Evolutionary conservation across 1,284 basidiomycete genomes (phyloP), one percentile per base, ranked within the genome.

Genomic region (Leccinum solheimii): DNA sequence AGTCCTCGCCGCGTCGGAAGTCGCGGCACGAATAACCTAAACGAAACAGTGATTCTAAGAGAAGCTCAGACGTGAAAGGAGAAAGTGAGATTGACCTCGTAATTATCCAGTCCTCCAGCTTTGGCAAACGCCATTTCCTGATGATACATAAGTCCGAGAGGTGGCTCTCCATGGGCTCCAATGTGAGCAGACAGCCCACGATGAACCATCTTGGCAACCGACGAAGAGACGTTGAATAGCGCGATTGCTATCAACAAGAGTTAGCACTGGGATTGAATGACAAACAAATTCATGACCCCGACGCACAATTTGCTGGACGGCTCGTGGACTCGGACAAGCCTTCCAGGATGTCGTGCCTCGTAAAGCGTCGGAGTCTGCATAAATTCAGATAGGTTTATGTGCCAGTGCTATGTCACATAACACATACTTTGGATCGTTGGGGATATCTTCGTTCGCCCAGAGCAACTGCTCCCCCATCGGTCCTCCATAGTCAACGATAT

Each of bases 91-190:
- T 66, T 9, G 10, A 81, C 82, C 73, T 84, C 80, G 63, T 83
- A 84, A 68, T 80, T 82, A 3, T 71, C 76, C 58, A 75, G 67
- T 2, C 88, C 89, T 16, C 88, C 89, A 16, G 79, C 76, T 56
- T 78, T 76, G 14, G 86, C 78, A 70, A 88, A 88, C 61, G 76
- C 79, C 82, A 90, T 86, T 68, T 91, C 88, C 21, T 83, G 81
- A 63, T 91, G 89, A 67, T 90, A 91, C 75, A 88, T 89, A n/a
- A 86, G 68, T 1, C 88, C 88, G 13, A 89, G 73, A 0, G 89
- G 88, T 2, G 84, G 81, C 72, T 91, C 89, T n/a, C 88, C 88
- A 65, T 91, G 88, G 0, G 88, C 88, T 30, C 88, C 88, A 61
- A 91, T 87, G 64, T 88, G 84, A 1, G 85, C 79, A 27, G 79